Percentiles rank a stretch among this genome's conserved stretches.
These are phyloP conservation scores for Cladophialophora immunda DNA, from an alignment of 2,329 filamentous ascomycete genomes.

Conservation along the genomic window DNA sequence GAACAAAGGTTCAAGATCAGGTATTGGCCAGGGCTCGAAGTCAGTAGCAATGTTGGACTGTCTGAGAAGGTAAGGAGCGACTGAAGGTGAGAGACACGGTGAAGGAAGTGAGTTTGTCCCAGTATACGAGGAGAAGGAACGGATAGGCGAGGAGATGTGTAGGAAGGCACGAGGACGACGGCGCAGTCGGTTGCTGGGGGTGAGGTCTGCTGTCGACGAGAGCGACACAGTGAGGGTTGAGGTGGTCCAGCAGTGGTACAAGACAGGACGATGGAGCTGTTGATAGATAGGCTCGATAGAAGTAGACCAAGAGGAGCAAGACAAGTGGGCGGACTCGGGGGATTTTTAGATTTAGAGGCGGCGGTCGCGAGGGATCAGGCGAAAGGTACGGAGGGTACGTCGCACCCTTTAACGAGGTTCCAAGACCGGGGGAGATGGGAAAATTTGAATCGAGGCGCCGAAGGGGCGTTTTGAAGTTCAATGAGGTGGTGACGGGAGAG, in stretches of 20 bases:
- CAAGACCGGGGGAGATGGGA: conserved; percentile 24
- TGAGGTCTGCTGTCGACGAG: neutral
- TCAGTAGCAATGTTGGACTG: neutral
- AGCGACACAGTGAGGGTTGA: conserved; percentile 1
- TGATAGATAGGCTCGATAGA: conserved; percentile 21
- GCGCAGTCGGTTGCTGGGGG: neutral
- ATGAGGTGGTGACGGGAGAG: conserved; percentile 24
- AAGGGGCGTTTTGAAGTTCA: conserved; percentile 17
- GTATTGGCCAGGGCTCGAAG: neutral
- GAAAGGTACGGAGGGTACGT: conserved; percentile 27
- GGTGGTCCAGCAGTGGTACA: conserved; percentile 1
- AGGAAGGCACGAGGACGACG: conserved; percentile 1
- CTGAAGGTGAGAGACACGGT: conserved; percentile 13
- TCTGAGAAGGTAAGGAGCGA: conserved; percentile 16
- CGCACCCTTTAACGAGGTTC: conserved; percentile 16
- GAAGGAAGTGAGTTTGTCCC: neutral
- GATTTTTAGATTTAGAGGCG: conserved; percentile 37
- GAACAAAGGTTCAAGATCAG: neutral
- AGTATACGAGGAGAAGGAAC: conserved; percentile 14
- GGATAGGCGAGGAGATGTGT: neutral
- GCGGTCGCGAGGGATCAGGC: conserved; percentile 33
- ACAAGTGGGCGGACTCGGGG: conserved; percentile 27
- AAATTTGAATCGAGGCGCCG: conserved; percentile 18
- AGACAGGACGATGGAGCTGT: conserved; percentile 8
- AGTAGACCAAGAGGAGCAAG: conserved; percentile 22